phyloP scores from a whole-genome alignment of 2,329 filamentous ascomycete genomes.

The Fusarium sp. region DNA sequence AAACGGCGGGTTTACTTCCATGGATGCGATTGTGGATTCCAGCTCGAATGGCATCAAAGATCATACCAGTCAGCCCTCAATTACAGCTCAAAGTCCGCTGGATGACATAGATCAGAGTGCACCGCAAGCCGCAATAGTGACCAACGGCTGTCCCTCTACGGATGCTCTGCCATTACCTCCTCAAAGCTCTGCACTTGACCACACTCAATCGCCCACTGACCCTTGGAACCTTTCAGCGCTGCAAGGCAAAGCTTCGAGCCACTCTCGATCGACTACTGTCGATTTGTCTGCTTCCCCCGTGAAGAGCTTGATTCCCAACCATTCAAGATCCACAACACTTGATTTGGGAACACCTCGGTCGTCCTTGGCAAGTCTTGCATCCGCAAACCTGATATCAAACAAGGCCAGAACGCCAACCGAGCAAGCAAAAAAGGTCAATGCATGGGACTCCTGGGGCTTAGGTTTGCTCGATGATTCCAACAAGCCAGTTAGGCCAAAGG shows the following conservation, averaged over 20 bases:
- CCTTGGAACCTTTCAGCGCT: neutral
- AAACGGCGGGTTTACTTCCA: slow-evolving; percentile 29
- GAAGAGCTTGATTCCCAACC: slow-evolving; percentile 12
- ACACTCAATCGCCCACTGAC: neutral
- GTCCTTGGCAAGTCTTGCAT: slow-evolving; percentile 15
- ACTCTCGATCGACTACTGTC: slow-evolving; percentile 31
- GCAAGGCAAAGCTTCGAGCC: slow-evolving; percentile 2
- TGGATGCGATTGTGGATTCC: slow-evolving; percentile 22
- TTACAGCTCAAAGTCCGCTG: slow-evolving; percentile 1
- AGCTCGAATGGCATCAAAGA: neutral
- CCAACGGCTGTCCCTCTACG: slow-evolving; percentile 15
- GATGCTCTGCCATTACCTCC: slow-evolving; percentile 5
- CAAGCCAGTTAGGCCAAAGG: slow-evolving; percentile 8
- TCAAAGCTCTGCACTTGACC: neutral
- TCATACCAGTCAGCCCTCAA: slow-evolving; percentile 9
- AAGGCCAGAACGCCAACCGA: slow-evolving; percentile 12
- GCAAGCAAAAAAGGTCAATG: slow-evolving; percentile 10
- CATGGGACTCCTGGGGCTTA: slow-evolving; percentile 35
- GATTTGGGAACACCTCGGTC: slow-evolving; percentile 18
- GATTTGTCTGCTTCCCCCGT: slow-evolving; percentile 11
- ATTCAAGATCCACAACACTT: slow-evolving; percentile 27
- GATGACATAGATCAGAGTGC: slow-evolving; percentile 1
- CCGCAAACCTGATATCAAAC: slow-evolving; percentile 13
- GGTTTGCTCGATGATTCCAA: slow-evolving; percentile 21
- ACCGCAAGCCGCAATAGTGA: neutral